phyloP scores from a whole-genome alignment of 768 basidiomycete genomes.

The Macrolepiota fuliginosa region DNA sequence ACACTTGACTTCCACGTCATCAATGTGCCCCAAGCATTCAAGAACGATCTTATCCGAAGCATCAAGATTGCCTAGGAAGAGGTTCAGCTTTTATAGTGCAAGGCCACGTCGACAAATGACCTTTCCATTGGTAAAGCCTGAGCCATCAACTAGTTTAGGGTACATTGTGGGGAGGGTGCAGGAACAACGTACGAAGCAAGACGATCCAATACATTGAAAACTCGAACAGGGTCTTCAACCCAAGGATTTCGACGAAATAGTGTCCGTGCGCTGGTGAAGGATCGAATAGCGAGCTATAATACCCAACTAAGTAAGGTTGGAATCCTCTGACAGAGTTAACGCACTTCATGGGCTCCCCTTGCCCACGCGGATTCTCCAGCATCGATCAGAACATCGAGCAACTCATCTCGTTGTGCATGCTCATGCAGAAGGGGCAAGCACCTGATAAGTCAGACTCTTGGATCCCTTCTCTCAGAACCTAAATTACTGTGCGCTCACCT shows the following conservation, averaged over 20 bases:
- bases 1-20: conserved; percentile 53
- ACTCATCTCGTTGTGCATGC: conserved; percentile 57
- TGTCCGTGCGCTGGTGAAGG: conserved; percentile 56
- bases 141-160: not conserved
- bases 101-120: conserved; percentile 23
- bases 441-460: conserved; percentile 26
- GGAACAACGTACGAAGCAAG: conserved; percentile 54
- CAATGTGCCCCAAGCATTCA: conserved; percentile 50
- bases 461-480: not conserved
- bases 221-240: conserved; percentile 43
- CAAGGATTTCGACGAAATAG: conserved; percentile 56
- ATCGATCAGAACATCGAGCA: conserved; percentile 59
- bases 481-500: conserved; percentile 31
- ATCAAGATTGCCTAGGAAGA: conserved; percentile 46
- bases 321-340: not conserved
- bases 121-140: conserved; percentile 67
- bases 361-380: conserved; percentile 72
- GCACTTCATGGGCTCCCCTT: conserved; percentile 73
- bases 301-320: not conserved
- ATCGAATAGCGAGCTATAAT: conserved; percentile 55
- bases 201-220: conserved; percentile 52
- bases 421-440: conserved; percentile 62
- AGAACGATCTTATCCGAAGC: conserved; percentile 50
- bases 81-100: not conserved
- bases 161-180: not conserved